phyloP scores from a whole-genome alignment of 2,329 filamentous ascomycete species.

The Akanthomyces dipterigenus region DNA sequence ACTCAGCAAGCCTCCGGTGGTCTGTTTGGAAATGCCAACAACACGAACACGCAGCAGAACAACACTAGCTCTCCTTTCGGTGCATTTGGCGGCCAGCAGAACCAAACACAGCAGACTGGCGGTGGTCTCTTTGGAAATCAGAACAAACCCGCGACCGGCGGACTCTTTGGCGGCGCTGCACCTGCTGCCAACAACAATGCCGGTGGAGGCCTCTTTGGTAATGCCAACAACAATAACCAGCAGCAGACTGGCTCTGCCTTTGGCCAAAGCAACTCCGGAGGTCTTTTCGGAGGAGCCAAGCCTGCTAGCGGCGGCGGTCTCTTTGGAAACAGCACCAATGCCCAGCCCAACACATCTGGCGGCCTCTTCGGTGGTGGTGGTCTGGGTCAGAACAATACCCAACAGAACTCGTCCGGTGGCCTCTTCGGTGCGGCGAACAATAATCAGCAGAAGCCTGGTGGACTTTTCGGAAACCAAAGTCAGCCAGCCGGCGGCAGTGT shows the following conservation, averaged over 20 bases:
- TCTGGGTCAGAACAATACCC: conserved; percentile 24
- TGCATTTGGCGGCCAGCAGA: conserved; percentile 31
- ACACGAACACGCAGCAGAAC: conserved; percentile 21
- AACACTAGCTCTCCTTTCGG: conserved; percentile 20
- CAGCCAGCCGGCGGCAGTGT: conserved; percentile 41
- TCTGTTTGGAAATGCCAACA: conserved; percentile 33
- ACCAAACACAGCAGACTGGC: conserved; percentile 25
- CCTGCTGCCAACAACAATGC: conserved; percentile 23
- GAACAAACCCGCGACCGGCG: conserved; percentile 28
- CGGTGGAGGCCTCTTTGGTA: conserved; percentile 31
- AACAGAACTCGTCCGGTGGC: conserved; percentile 34
- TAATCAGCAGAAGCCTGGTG: conserved; percentile 34
- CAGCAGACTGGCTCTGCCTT: conserved; percentile 8
- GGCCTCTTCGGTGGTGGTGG: conserved; percentile 39
- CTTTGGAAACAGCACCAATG: conserved; percentile 31
- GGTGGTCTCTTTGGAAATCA: conserved; percentile 38
- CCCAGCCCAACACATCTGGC: conserved; percentile 29
- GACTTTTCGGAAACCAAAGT: conserved; percentile 46
- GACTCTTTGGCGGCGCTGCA: conserved; percentile 22
- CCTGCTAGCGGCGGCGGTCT: conserved; percentile 30
- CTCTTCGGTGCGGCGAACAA: conserved; percentile 42
- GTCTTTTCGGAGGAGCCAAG: conserved; percentile 34
- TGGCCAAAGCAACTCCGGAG: conserved; percentile 20
- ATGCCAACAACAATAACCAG: conserved; percentile 20
- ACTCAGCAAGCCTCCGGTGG: conserved; percentile 15